These are phyloP conservation scores for Cerioporus squamosus DNA, from an alignment of 1,284 basidiomycete genomes.

Conservation along the genomic window DNA sequence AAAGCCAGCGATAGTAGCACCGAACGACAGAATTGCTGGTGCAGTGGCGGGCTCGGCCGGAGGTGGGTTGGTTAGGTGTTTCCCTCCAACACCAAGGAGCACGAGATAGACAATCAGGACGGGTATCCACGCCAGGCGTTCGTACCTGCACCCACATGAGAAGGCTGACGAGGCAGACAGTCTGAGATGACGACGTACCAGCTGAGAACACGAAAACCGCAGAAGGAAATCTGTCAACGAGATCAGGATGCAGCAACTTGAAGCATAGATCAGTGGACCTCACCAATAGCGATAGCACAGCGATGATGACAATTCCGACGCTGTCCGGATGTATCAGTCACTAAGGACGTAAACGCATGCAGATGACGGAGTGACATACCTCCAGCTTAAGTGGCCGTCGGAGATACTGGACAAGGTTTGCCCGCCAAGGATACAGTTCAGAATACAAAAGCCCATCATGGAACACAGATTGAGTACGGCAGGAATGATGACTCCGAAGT, in stretches of 20 bases:
- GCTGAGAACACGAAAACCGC: conserved; percentile 75
- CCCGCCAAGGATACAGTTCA: conserved; percentile 79
- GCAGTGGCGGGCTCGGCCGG: conserved; percentile 56
- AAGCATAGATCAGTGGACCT: conserved; percentile 29
- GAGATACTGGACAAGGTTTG: conserved; percentile 75
- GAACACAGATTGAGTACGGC: conserved; percentile 64
- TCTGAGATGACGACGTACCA: conserved; percentile 45
- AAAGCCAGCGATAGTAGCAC: conserved; percentile 74
- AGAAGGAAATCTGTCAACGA: conserved; percentile 69
- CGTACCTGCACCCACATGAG: conserved; percentile 54
- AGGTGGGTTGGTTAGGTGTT: conserved; percentile 55
- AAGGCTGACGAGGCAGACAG: neutral
- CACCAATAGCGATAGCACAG: conserved; percentile 75
- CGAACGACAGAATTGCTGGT: conserved; percentile 61
- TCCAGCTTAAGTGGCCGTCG: conserved; percentile 67
- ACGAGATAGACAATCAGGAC: conserved; percentile 80
- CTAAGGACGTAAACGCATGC: neutral
- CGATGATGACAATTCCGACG: conserved; percentile 90
- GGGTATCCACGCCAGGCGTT: conserved; percentile 79
- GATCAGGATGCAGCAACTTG: neutral
- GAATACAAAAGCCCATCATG: conserved; percentile 70
- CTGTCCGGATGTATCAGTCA: conserved; percentile 39
- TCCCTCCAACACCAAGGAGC: conserved; percentile 74
- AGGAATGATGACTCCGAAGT: conserved; percentile 63
- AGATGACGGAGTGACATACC: conserved; percentile 41